These are phyloP conservation scores for Calonectria pseudoreteaudii DNA, from an alignment of 2,329 filamentous ascomycete genomes.

Conservation along the genomic window DNA sequence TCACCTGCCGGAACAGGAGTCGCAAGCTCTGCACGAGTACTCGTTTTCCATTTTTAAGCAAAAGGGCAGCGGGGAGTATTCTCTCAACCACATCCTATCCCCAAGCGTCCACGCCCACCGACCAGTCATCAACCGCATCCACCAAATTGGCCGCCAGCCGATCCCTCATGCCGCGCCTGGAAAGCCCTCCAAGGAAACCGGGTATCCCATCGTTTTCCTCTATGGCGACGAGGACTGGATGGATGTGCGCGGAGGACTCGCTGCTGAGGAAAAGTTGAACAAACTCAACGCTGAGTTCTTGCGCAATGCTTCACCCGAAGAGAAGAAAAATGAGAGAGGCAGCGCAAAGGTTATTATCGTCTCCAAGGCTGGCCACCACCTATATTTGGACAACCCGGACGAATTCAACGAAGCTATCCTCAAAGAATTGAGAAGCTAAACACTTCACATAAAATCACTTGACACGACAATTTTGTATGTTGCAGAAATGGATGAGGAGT, in stretches of 20 bases:
- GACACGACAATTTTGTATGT: background rate
- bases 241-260: conserved; percentile 88
- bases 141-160: conserved; percentile 81
- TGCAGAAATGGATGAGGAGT: background rate
- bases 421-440: background rate
- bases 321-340: conserved; percentile 79
- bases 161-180: conserved; percentile 45
- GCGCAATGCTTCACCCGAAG: conserved; percentile 61
- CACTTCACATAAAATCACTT: background rate
- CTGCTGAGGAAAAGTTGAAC: conserved; percentile 82
- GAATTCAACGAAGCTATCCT: conserved; percentile 65
- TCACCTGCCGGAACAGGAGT: conserved; percentile 83
- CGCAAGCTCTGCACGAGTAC: conserved; percentile 89
- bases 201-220: conserved; percentile 89
- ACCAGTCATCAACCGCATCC: conserved; percentile 87
- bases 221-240: conserved; percentile 99
- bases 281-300: conserved; percentile 51
- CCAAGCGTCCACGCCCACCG: conserved; percentile 92
- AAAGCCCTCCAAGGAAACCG: conserved; percentile 62
- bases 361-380: conserved; percentile 66
- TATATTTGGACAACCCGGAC: conserved; percentile 70
- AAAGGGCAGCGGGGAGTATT: conserved; percentile 93
- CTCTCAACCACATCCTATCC: conserved; percentile 89
- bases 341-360: conserved; percentile 86
- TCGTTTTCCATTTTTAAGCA: conserved; percentile 94